phyloP scores from a whole-genome alignment of 2,329 filamentous ascomycete genomes.

The Colletotrichum eremochloae region DNA sequence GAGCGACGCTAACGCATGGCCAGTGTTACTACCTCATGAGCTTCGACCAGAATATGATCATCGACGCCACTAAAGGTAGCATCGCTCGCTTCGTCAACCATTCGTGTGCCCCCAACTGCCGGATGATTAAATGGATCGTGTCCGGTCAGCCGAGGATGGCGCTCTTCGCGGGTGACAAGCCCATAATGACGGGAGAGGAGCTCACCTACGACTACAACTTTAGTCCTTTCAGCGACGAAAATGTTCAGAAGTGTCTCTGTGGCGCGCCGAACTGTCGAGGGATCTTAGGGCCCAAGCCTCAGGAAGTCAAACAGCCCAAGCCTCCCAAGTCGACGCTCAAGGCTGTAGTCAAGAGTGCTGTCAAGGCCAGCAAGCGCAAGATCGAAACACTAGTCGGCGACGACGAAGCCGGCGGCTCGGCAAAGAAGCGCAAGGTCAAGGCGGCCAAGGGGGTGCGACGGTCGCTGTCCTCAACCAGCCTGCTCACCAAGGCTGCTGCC shows the following conservation, averaged over 20 bases:
- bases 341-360: conserved; percentile 54
- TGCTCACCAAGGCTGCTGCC: conserved; percentile 52
- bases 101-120: conserved; percentile 94
- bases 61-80: conserved; percentile 94
- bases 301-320: conserved; percentile 64
- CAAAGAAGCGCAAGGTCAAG: conserved; percentile 52
- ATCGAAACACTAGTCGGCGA: conserved; percentile 65
- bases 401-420: conserved; percentile 43
- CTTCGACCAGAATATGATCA: conserved; percentile 98
- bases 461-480: conserved; percentile 50
- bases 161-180: conserved; percentile 89
- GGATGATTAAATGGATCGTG: conserved; percentile 98
- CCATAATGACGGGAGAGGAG: conserved; percentile 95
- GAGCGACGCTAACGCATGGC: conserved; percentile 21
- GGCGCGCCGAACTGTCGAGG: conserved; percentile 74
- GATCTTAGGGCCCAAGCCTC: conserved; percentile 72
- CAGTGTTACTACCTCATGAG: conserved; percentile 99
- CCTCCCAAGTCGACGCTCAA: conserved; percentile 59
- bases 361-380: conserved; percentile 69
- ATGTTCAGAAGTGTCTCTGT: conserved; percentile 76
- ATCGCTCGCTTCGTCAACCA: conserved; percentile 99
- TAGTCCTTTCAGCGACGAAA: conserved; percentile 77
- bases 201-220: conserved; percentile 93
- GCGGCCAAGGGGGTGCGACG: conserved; percentile 52
- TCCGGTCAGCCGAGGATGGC: conserved; percentile 95